Conservation (phyloP, 2,329 filamentous ascomycete genomes). For the Neopestalotiopsis sp. region DNA sequence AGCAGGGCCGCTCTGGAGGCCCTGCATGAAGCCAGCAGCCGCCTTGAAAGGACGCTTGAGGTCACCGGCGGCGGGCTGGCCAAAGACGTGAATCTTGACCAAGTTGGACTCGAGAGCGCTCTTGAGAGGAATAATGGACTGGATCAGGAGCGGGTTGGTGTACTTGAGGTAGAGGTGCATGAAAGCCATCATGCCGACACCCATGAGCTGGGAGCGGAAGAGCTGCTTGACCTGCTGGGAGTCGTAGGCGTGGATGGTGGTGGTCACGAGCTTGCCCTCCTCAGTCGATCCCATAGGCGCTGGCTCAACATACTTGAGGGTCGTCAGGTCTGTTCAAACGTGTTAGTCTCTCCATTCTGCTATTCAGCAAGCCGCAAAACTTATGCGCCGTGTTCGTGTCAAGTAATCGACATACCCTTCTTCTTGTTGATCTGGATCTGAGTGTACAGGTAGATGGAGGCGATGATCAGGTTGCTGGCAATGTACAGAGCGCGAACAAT, state of each 20-base stretch:
- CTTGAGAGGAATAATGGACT: constrained; percentile 98
- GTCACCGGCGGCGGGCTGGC: constrained; percentile 84
- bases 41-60: constrained; percentile 97
- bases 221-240: constrained; percentile 80
- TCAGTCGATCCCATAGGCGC: constrained; percentile 91
- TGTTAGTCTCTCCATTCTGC: not conserved
- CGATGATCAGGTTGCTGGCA: constrained; percentile 79
- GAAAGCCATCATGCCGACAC: constrained; percentile 95
- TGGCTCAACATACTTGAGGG: constrained; percentile 98
- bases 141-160: constrained; percentile 98
- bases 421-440: constrained; percentile 89
- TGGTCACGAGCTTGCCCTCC: constrained; percentile 95
- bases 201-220: constrained; percentile 93
- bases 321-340: constrained; percentile 78
- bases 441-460: constrained; percentile 83
- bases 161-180: constrained; percentile 99
- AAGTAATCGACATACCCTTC: constrained; percentile 72
- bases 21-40: constrained; percentile 79
- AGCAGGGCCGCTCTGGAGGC: constrained; percentile 72
- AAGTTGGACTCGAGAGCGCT: constrained; percentile 93
- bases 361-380: constrained; percentile 6
- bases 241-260: constrained; percentile 96
- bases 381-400: not conserved
- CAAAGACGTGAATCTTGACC: constrained; percentile 92
- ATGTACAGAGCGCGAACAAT: constrained; percentile 60